Conservation (phyloP, 1,139 yeast genomes). For the Saccharomyces hybrid region DNA sequence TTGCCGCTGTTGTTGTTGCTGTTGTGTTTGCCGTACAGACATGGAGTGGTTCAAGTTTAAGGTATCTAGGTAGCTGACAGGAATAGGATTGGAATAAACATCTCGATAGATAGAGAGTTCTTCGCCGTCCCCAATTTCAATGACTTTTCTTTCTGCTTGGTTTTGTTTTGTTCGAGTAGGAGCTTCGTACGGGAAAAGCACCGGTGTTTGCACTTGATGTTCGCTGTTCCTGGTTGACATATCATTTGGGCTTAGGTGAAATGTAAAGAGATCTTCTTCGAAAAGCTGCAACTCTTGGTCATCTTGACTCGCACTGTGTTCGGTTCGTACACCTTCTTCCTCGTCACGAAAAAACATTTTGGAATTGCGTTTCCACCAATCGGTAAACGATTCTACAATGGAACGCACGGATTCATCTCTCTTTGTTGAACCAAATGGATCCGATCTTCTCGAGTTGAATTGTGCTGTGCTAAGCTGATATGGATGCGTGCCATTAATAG, state of each 20-base stretch:
- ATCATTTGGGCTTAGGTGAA: not conserved
- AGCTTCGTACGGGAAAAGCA: not conserved
- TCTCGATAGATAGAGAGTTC: not conserved
- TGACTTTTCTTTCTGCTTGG: not conserved
- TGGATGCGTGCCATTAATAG: constrained; percentile 24
- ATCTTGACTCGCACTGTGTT: not conserved
- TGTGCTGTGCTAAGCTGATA: constrained; percentile 10
- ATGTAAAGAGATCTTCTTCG: not conserved
- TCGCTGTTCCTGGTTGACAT: not conserved
- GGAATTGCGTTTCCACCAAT: constrained; percentile 6
- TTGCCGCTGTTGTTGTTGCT: not conserved
- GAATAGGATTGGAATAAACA: not conserved
- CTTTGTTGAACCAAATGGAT: not conserved
- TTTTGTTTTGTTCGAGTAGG: not conserved
- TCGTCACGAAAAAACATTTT: not conserved
- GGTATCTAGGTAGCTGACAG: not conserved
- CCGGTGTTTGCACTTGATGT: not conserved
- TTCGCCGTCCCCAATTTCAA: not conserved
- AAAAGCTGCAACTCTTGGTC: not conserved
- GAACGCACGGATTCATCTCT: not conserved
- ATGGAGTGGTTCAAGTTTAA: not conserved
- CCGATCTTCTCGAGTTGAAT: not conserved
- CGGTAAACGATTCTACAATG: constrained; percentile 3
- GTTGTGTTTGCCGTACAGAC: not conserved
- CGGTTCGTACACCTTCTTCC: not conserved